Evolutionary conservation across 1,284 basidiomycete genomes (phyloP), one percentile per base, ranked within the genome.

Genomic region (Moniliophthora roreri): DNA sequence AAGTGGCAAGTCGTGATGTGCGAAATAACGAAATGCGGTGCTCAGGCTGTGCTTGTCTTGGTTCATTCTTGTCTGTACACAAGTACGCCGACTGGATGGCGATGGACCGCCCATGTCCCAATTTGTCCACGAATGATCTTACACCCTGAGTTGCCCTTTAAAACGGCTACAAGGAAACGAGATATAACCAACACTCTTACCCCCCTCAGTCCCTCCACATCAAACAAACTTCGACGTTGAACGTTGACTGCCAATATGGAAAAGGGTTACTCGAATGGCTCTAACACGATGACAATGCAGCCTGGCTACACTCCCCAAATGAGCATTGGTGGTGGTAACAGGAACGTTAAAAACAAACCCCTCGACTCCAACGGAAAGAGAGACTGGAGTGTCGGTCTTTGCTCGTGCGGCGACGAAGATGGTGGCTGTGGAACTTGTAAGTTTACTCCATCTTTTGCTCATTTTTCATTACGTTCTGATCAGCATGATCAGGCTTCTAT

Each of bases 321-420:
- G 62, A 52, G 58, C 35, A 26, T 51, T 21, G 58, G 50, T 24
- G 60, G 61, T 21, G 64, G 69, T 3, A 66, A 70, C 62, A 62
- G 64, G 38, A 76, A 75, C 54, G 68, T 63, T 1, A 60, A 63
- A 42, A 67, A 68, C 57, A 58, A 70, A 21, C 69, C 69, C 21
- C 24, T 66, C 24, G 64, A 69, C 52, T 38, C 53, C 23, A 59
- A 68, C 15, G 73, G 72, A 6, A 62, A 65, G 51, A 68, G 76
- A 36, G 71, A 69, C 18, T 78, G 76, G 76, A 75, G 71, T 50
- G 50, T 67, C 55, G 70, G 69, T 2, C 52, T 76, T 24, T 68
- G 59, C 46, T 64, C 62, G 39, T 77, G 70, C 59, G 69, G 15
- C 24, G 44, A 46, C 26, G 44, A 46, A 46, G 24, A 63, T 45